Evolutionary conservation across 495 filamentous ascomycete species (phyloP).

Genomic region (Annulohypoxylon bovei): DNA sequence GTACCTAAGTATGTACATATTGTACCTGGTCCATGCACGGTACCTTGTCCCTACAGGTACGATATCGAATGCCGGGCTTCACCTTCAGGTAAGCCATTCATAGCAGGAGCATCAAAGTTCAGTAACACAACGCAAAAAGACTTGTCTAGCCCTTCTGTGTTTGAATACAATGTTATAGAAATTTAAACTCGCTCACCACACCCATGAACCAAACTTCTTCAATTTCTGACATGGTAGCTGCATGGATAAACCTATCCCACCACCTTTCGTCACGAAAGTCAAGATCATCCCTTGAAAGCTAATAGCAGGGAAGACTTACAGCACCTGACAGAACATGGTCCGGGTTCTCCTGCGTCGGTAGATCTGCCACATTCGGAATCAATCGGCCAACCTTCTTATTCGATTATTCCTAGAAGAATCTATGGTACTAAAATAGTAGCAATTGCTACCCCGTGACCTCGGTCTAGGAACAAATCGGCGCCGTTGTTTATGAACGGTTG

Average conservation of each 20-base stretch:
- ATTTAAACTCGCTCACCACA: not conserved
- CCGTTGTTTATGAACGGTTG: slow-evolving; percentile 11
- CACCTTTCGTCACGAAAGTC: slow-evolving; percentile 16
- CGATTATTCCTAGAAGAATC: slow-evolving; percentile 12
- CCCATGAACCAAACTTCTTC: not conserved
- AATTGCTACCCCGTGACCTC: slow-evolving; percentile 15
- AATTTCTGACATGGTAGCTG: not conserved
- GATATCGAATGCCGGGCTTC: slow-evolving; percentile 6
- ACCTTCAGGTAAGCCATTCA: not conserved
- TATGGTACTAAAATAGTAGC: slow-evolving; percentile 33
- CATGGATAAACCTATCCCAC: not conserved
- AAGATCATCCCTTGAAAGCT: not conserved
- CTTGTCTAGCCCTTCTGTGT: slow-evolving; percentile 22
- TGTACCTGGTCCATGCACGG: slow-evolving; percentile 15
- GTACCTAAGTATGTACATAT: not conserved
- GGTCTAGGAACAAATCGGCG: slow-evolving; percentile 33
- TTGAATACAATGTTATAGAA: not conserved
- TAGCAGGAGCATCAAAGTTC: slow-evolving; percentile 1
- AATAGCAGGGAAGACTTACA: not conserved
- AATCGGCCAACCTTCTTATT: slow-evolving; percentile 14
- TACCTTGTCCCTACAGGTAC: not conserved
- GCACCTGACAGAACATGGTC: slow-evolving; percentile 36
- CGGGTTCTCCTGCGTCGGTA: slow-evolving; percentile 41
- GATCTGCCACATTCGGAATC: slow-evolving; percentile 37
- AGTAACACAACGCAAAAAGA: slow-evolving; percentile 25